phyloP scores from a whole-genome alignment of 441 rosid species.

The Gossypium davidsonii region DNA sequence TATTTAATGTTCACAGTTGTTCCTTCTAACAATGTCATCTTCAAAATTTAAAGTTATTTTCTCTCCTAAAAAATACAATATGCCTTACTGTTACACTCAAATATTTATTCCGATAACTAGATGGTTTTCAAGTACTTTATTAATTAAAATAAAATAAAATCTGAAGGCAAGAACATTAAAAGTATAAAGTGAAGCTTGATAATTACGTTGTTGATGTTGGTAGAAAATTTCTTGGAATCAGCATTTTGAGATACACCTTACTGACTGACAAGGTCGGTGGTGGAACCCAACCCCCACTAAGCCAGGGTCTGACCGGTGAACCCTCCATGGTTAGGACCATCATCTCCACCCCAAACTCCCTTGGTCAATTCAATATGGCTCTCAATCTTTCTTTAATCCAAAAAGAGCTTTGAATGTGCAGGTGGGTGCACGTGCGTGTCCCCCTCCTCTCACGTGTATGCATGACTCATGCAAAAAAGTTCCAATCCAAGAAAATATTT shows the following conservation, averaged over 20 bases:
- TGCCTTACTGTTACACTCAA: fast-evolving
- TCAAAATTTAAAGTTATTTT: too few relatives aligned
- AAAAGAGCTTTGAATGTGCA: conserved; percentile 1
- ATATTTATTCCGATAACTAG: too few relatives aligned
- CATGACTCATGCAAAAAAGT: conserved; percentile 26
- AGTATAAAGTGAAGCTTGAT: background rate
- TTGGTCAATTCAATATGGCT: background rate
- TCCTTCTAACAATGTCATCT: fast-evolving
- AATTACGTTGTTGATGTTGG: too few relatives aligned
- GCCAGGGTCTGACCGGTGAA: background rate
- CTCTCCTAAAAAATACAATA: too few relatives aligned
- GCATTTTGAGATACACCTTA: background rate
- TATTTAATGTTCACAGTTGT: too few relatives aligned
- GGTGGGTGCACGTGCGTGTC: conserved; percentile 26
- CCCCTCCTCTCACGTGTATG: conserved; percentile 27
- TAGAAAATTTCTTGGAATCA: background rate
- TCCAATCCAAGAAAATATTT: background rate
- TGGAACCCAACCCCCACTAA: background rate
- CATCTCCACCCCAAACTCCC: background rate
- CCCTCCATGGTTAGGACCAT: background rate
- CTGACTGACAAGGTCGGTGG: conserved; percentile 4
- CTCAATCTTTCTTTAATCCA: background rate
- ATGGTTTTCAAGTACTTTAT: too few relatives aligned
- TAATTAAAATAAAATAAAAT: background rate
- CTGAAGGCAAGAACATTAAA: background rate